These are phyloP conservation scores for Trichosanthes truncata DNA, from an alignment of 306 rosid genomes.

Conservation along the genomic window DNA sequence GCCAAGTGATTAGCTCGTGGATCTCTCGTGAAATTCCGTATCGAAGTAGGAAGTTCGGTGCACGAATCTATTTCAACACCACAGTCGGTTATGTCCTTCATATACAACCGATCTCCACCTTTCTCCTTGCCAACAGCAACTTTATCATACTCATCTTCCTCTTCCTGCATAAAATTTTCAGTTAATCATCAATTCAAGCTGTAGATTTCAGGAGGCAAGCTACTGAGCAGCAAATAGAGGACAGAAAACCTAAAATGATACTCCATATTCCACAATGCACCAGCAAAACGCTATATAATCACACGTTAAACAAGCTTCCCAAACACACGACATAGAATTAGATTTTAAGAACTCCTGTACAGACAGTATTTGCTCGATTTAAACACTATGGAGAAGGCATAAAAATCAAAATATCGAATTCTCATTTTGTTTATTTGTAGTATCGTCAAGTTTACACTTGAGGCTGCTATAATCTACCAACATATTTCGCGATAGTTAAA, in stretches of 20 bases:
- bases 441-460: background rate
- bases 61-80: constrained; percentile 49
- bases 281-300: background rate
- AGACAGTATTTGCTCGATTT: background rate
- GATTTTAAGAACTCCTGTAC: background rate
- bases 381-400: background rate
- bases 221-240: background rate
- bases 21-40: constrained; percentile 41
- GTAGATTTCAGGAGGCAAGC: background rate
- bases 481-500: background rate
- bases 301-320: background rate
- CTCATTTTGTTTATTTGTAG: background rate
- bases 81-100: constrained; percentile 57
- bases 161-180: constrained; percentile 50
- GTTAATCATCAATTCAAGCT: background rate
- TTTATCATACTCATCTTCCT: constrained; percentile 79
- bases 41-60: constrained; percentile 37
- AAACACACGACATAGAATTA: background rate
- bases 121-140: constrained; percentile 68
- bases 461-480: background rate
- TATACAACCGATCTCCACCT: constrained; percentile 45
- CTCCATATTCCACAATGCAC: constrained; percentile 1
- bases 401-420: background rate
- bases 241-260: background rate
- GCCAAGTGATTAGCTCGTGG: constrained; percentile 87